A percentile compares a stretch with the other conserved stretches of the same genome.
Conservation (phyloP, 1,284 basidiomycete species). For the Phellinidium pouzarii region DNA sequence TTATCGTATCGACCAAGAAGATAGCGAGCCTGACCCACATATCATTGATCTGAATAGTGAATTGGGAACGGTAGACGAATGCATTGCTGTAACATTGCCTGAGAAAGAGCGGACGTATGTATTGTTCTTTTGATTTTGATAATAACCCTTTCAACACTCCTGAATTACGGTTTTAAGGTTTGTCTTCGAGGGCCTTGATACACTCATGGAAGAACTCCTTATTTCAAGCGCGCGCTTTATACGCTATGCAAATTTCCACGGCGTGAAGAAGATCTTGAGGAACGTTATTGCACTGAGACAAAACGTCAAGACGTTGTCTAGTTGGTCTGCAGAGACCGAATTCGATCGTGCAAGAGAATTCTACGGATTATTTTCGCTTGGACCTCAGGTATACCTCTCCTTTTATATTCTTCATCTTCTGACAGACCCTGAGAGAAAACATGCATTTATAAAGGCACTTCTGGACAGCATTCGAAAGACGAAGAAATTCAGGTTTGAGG, state of each 20-base stretch:
- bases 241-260: slow-evolving; percentile 66
- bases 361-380: slow-evolving; percentile 70
- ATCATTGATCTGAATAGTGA: slow-evolving; percentile 85
- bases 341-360: slow-evolving; percentile 76
- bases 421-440: neutral
- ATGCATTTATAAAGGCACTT: slow-evolving; percentile 50
- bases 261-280: slow-evolving; percentile 83
- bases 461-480: slow-evolving; percentile 59
- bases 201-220: slow-evolving; percentile 80
- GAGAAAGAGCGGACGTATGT: slow-evolving; percentile 61
- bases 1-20: slow-evolving; percentile 75
- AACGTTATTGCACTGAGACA: slow-evolving; percentile 93
- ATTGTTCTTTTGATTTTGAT: slow-evolving; percentile 5
- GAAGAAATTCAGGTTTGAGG: slow-evolving; percentile 76
- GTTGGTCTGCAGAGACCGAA: slow-evolving; percentile 54
- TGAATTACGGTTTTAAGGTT: slow-evolving; percentile 44
- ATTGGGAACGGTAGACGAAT: slow-evolving; percentile 73
- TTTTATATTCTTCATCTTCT: neutral
- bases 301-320: slow-evolving; percentile 76
- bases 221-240: slow-evolving; percentile 73
- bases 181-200: slow-evolving; percentile 82
- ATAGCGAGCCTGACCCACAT: slow-evolving; percentile 86
- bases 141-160: neutral
- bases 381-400: slow-evolving; percentile 57
- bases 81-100: slow-evolving; percentile 56